A percentile compares a stretch with the other conserved stretches of the same genome.
Evolutionary conservation across 257 asterid species (phyloP).

Genomic region (Solanum medicagineum): DNA sequence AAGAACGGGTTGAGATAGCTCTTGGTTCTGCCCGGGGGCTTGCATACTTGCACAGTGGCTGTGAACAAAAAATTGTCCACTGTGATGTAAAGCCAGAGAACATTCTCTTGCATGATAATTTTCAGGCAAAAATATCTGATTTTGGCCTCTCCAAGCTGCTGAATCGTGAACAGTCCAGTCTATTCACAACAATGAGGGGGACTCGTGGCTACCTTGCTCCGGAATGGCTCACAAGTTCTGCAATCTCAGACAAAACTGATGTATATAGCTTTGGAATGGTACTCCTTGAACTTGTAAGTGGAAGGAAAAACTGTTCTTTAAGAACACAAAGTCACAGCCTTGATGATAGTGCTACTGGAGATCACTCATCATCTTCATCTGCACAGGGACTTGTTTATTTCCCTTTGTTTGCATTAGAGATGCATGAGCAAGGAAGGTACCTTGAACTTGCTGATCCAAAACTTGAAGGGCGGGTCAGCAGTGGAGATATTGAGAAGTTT

Average conservation of each 20-base stretch:
- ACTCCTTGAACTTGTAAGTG: slow-evolving; percentile 68
- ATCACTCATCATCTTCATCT: slow-evolving; percentile 8
- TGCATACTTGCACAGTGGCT: slow-evolving; percentile 58
- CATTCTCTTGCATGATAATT: slow-evolving; percentile 46
- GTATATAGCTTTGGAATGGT: slow-evolving; percentile 78
- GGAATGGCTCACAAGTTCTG: slow-evolving; percentile 72
- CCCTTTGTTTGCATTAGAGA: slow-evolving; percentile 52
- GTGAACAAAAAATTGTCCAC: slow-evolving; percentile 61
- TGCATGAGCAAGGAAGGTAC: slow-evolving; percentile 60
- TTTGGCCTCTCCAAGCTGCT: slow-evolving; percentile 75
- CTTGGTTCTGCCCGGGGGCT: slow-evolving; percentile 68
- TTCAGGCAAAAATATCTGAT: slow-evolving; percentile 64
- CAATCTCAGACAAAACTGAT: slow-evolving; percentile 68
- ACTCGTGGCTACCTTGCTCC: slow-evolving; percentile 84
- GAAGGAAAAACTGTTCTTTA: slow-evolving; percentile 47
- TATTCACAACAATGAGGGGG: slow-evolving; percentile 73
- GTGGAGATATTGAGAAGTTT: slow-evolving; percentile 46
- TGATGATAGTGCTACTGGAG: slow-evolving; percentile 4
- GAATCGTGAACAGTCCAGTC: slow-evolving; percentile 39
- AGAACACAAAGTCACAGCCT: slow-evolving; percentile 27
- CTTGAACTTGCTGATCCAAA: slow-evolving; percentile 55
- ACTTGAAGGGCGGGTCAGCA: slow-evolving; percentile 38
- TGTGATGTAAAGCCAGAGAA: slow-evolving; percentile 80
- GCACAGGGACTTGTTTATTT: slow-evolving; percentile 27
- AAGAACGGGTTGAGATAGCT: slow-evolving; percentile 54